Evolutionary conservation across 345 rosid genomes (phyloP).

Genomic region (Hypericum perforatum): DNA sequence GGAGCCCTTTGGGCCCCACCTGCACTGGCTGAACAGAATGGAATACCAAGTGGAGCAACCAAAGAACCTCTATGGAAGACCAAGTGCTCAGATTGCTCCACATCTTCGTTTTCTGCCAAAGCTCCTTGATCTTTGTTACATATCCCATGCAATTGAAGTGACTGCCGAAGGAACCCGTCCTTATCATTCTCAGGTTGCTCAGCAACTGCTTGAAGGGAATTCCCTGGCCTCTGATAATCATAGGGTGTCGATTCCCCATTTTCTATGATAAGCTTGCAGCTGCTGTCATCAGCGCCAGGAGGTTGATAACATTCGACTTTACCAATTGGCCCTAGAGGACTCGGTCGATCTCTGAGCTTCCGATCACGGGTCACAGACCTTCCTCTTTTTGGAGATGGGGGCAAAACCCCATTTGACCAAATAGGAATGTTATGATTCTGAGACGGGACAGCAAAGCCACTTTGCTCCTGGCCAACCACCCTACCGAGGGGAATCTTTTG

Average conservation of each 20-base stretch:
- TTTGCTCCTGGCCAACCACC: conserved; percentile 55
- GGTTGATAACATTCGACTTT: conserved; percentile 56
- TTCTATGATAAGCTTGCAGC: conserved; percentile 31
- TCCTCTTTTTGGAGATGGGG: conserved; percentile 52
- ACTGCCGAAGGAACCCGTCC: conserved; percentile 30
- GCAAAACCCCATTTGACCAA: conserved; percentile 77
- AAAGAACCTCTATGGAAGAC: conserved; percentile 41
- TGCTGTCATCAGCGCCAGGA: conserved; percentile 41
- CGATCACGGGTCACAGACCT: conserved; percentile 58
- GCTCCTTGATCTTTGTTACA: conserved; percentile 35
- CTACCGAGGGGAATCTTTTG: conserved; percentile 33
- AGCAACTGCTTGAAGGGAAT: conserved; percentile 37
- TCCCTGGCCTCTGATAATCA: conserved; percentile 53
- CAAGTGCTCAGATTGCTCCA: conserved; percentile 32
- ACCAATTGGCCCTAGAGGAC: conserved; percentile 78
- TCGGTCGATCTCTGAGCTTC: conserved; percentile 64
- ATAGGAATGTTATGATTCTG: conserved; percentile 48
- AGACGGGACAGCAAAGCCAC: conserved; percentile 35
- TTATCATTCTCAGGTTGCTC: conserved; percentile 45
- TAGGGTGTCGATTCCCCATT: conserved; percentile 59
- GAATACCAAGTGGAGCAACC: conserved; percentile 71
- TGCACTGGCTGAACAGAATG: conserved; percentile 56
- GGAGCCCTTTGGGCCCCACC: conserved; percentile 52
- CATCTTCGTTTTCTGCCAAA: conserved; percentile 41
- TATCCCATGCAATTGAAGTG: conserved; percentile 24